Evolutionary conservation across 805 yeast genomes (phyloP), one percentile per base, ranked within the genome.

Genomic region (Wickerhamomyces alni): DNA sequence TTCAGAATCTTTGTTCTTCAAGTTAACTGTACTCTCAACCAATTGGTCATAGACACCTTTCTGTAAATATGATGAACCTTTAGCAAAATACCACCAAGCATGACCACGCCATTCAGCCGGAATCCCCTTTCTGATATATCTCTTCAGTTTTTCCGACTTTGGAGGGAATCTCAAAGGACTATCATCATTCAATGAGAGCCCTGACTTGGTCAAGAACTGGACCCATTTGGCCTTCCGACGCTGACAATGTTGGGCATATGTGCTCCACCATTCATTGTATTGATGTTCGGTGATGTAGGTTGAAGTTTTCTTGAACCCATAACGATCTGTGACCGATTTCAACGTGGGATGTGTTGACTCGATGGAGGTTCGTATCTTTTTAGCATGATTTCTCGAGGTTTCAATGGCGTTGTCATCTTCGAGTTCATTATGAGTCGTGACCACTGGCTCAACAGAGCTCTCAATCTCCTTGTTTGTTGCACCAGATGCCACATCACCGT

Each of bases 101-200:
- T 77, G 75, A 1, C 99, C 99, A 48, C 99, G 69, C 97, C 96
- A 91, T 57, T 87, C 96, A 0, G 96, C 89, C 0, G 99, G 98
- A 10, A 91, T 81, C 11, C 99, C 99, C 57, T 85, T 85, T 40
- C 97, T 73, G 11, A 93, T 77, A 52, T 86, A 81, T 42, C 94
- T 73, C 54, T 84, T 82, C 46, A 87, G 67, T 49, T 83, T 87
- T 42, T 82, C 89, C 3, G 88, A 82, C 44, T 74, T 74, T 1
- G 91, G 77, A 0, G 96, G 95, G 48, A 82, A 87, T 46, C 87
- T 60, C 0, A 68, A 63, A 1, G 94, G 93, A 7, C 59, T 62
- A 26, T 70, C 77, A 34, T 68, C 62, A 5, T 64, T 58, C 10
- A 61, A 48, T 7, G 68, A 57, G 4, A 89, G 62, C 0, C 96